phyloP scores from a whole-genome alignment of 2,329 filamentous ascomycete genomes.

The Aspergillus sp. region DNA sequence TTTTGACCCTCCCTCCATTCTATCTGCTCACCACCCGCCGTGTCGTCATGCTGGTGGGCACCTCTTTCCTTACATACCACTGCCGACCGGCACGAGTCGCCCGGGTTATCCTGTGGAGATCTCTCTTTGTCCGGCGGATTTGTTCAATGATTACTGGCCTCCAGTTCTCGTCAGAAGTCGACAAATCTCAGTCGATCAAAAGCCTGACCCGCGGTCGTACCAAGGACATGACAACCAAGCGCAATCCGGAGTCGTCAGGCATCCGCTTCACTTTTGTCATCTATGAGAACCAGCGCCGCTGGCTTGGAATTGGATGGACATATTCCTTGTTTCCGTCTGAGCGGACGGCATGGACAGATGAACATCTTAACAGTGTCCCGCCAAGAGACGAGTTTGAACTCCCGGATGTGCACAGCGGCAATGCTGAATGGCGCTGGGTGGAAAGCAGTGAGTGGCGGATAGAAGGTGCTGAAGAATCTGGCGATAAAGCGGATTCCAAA shows the following conservation, averaged over 20 bases:
- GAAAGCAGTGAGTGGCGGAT: slow-evolving; percentile 79
- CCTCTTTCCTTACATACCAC: slow-evolving; percentile 84
- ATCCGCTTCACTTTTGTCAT: slow-evolving; percentile 95
- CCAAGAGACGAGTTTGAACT: slow-evolving; percentile 65
- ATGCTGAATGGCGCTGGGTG: slow-evolving; percentile 71
- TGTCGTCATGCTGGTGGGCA: slow-evolving; percentile 78
- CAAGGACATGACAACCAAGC: slow-evolving; percentile 42
- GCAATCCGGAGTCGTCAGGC: slow-evolving; percentile 55
- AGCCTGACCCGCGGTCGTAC: slow-evolving; percentile 40
- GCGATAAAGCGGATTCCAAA: slow-evolving; percentile 34
- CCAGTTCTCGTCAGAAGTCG: slow-evolving; percentile 47
- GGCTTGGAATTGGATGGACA: slow-evolving; percentile 94
- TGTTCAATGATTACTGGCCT: slow-evolving; percentile 73
- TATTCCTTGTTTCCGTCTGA: slow-evolving; percentile 86
- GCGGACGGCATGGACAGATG: slow-evolving; percentile 86
- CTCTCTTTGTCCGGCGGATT: slow-evolving; percentile 62
- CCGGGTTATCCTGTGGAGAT: slow-evolving; percentile 85
- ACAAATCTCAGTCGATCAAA: slow-evolving; percentile 17
- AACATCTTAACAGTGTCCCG: slow-evolving; percentile 77
- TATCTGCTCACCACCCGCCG: slow-evolving; percentile 80
- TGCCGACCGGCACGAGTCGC: slow-evolving; percentile 78
- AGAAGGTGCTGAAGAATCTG: slow-evolving; percentile 53
- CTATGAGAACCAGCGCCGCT: slow-evolving; percentile 92
- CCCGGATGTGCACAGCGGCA: slow-evolving; percentile 59
- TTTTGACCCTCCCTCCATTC: slow-evolving; percentile 72